Conservation (phyloP, 768 basidiomycete genomes). For the Lactarius evosmus region DNA sequence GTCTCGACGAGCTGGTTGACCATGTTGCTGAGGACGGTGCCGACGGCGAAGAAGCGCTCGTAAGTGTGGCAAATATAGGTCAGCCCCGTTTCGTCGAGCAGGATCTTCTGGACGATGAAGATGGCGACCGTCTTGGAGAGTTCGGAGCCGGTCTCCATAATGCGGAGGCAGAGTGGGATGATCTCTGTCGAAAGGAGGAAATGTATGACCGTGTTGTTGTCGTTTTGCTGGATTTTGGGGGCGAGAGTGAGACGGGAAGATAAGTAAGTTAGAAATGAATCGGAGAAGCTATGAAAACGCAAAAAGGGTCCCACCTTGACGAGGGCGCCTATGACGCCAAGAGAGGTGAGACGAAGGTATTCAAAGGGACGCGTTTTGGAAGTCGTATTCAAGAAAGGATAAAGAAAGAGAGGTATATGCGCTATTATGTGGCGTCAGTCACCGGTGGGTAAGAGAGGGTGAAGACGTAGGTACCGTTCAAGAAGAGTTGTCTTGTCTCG, state of each 20-base stretch:
- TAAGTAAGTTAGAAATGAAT: constrained; percentile 4
- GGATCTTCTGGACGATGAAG: constrained; percentile 98
- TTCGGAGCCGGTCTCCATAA: constrained; percentile 99
- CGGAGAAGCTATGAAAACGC: background rate
- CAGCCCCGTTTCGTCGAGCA: constrained; percentile 94
- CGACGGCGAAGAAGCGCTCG: constrained; percentile 98
- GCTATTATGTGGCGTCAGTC: constrained; percentile 45
- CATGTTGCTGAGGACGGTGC: constrained; percentile 98
- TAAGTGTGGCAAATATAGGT: constrained; percentile 99
- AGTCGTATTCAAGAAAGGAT: constrained; percentile 98
- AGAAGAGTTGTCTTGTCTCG: constrained; percentile 91
- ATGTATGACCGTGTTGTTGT: constrained; percentile 98
- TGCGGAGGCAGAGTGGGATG: constrained; percentile 96
- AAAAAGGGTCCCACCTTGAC: constrained; percentile 68
- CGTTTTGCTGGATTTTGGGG: constrained; percentile 74
- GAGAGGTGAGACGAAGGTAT: constrained; percentile 96
- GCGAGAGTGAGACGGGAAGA: constrained; percentile 13
- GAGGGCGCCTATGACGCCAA: constrained; percentile 98
- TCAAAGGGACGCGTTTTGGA: constrained; percentile 99
- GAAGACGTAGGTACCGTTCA: constrained; percentile 62
- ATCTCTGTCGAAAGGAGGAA: constrained; percentile 99
- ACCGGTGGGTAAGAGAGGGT: background rate
- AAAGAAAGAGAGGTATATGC: constrained; percentile 92
- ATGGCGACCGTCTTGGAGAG: constrained; percentile 99
- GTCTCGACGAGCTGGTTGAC: constrained; percentile 97